Evolutionary conservation across 768 basidiomycete genomes (phyloP).

Genomic region (Pholiota conissans): DNA sequence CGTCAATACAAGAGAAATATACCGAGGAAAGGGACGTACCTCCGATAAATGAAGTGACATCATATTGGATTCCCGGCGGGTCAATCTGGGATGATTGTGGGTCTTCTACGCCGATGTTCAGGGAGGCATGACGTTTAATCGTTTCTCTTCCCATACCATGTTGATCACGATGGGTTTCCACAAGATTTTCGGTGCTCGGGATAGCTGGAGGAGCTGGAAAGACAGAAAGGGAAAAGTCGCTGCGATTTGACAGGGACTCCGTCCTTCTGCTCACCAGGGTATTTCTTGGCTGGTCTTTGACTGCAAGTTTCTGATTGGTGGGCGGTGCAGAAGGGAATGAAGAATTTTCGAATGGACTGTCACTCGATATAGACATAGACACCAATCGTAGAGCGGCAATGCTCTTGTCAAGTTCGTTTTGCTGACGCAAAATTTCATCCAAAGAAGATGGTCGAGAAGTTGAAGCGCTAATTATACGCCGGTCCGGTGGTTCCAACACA

Average conservation of each 20-base stretch:
- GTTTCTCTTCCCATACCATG: not conserved
- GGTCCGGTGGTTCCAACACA: slow-evolving; percentile 11
- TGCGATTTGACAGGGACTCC: slow-evolving; percentile 35
- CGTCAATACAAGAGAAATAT: slow-evolving; percentile 1
- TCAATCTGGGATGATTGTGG: slow-evolving; percentile 22
- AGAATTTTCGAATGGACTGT: not conserved
- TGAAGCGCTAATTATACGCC: slow-evolving; percentile 11
- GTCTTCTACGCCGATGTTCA: not conserved
- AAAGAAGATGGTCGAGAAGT: slow-evolving; percentile 32
- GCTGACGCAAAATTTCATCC: slow-evolving; percentile 57
- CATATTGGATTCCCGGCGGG: slow-evolving; percentile 59
- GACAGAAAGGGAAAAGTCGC: slow-evolving; percentile 69
- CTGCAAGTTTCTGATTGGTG: not conserved
- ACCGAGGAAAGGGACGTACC: slow-evolving; percentile 27
- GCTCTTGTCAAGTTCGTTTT: slow-evolving; percentile 62
- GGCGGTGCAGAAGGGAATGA: not conserved
- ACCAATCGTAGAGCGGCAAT: slow-evolving; percentile 58
- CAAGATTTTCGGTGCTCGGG: slow-evolving; percentile 5
- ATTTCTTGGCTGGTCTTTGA: slow-evolving; percentile 13
- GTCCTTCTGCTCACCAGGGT: slow-evolving; percentile 23
- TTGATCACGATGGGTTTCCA: not conserved
- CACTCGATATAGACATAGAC: slow-evolving; percentile 23
- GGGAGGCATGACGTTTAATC: not conserved
- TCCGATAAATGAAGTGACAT: slow-evolving; percentile 75
- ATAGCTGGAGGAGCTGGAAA: slow-evolving; percentile 64